Conservation (phyloP, 2,329 filamentous ascomycete species). For the Fusarium pseudocircinatum region DNA sequence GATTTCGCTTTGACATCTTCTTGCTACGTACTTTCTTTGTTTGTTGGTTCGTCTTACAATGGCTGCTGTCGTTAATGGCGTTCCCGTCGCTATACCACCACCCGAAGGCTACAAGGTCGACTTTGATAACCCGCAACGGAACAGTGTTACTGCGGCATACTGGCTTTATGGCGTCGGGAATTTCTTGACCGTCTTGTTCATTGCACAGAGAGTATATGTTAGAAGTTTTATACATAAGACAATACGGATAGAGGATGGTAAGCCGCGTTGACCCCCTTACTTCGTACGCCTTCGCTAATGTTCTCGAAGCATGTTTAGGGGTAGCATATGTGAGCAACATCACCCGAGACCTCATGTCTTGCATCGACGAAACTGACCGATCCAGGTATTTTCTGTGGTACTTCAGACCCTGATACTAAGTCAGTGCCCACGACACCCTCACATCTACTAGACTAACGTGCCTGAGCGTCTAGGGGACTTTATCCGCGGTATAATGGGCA, state of each 20-base stretch:
- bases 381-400: slow-evolving; percentile 14
- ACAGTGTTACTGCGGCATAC: slow-evolving; percentile 27
- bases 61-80: slow-evolving; percentile 38
- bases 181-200: slow-evolving; percentile 16
- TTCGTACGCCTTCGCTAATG: not conserved
- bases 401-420: slow-evolving; percentile 20
- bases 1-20: not conserved
- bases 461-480: slow-evolving; percentile 8
- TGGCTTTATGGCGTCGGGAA: slow-evolving; percentile 36
- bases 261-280: not conserved
- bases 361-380: not conserved
- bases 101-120: slow-evolving; percentile 45
- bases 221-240: slow-evolving; percentile 16
- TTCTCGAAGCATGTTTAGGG: not conserved
- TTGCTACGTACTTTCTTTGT: not conserved
- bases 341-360: not conserved
- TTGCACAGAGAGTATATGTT: slow-evolving; percentile 41
- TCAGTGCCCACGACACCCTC: not conserved
- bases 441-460: not conserved
- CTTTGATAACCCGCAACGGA: slow-evolving; percentile 42
- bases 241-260: slow-evolving; percentile 8
- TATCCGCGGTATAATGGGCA: slow-evolving; percentile 16
- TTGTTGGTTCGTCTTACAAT: not conserved
- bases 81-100: slow-evolving; percentile 36
- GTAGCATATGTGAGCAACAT: slow-evolving; percentile 8